Evolutionary conservation across 768 basidiomycete genomes (phyloP), one percentile per base, ranked within the genome.

Genomic region (Clathrus columnatus): DNA sequence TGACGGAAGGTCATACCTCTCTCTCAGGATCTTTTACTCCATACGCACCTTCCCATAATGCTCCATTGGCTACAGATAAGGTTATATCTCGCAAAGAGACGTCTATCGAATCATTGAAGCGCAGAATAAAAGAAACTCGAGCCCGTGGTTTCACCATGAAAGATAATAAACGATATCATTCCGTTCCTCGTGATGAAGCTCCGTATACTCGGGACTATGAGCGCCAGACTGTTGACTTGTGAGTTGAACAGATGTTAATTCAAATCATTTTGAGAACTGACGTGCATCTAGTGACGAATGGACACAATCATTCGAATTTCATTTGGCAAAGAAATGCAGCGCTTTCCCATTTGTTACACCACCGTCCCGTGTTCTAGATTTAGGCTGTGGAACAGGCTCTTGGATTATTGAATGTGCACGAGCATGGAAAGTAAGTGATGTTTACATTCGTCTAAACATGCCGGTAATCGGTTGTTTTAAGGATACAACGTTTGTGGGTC

Each of bases 351-450:
- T 86, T 59, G 72, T 78, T 23, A 73, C 67, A 18, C 77, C 80
- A 6, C 84, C 85, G 3, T 69, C 70, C 2, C 78, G 75, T 75
- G 83, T 84, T 29, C 71, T 89, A 26, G 87, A 89, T 61, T 69
- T 89, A 45, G 87, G 85, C 8, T 87, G 85, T 62, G 84, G 85
- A 6, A 80, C 83, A n/a, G 87, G 86, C 16, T 76, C 78, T 17
- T 89, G 87, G 87, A 76, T 87, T 45, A 60, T 87, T 51, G 75
- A 83, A 30, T 80, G 79, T 60, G 84, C 85, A 8, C 72, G 72
- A 58, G 65, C 67, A 26, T 89, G 86, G 86, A 79, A 79, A 72
- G 82, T 75, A 51, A 41, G 68, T 62, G 24, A 53, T 44, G 51
- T 14, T 27, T 28, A 20, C 7, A 24, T 32, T 45, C 16, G 18